phyloP scores from a whole-genome alignment of 148 eudicot species.

The Cornus kousa region DNA sequence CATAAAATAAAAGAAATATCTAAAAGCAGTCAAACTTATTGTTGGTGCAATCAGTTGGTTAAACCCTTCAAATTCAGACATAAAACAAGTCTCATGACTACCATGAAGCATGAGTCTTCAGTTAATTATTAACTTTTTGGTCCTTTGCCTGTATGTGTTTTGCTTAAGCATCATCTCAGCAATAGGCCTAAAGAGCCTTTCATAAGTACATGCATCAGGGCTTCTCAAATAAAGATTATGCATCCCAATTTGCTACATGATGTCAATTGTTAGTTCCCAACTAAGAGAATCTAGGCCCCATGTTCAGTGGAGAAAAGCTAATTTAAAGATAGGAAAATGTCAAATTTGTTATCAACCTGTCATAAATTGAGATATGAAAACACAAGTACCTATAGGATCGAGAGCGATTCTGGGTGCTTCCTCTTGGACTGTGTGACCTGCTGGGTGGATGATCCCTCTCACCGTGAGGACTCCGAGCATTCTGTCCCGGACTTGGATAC shows the following conservation, averaged over 20 bases:
- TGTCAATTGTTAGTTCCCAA: not conserved
- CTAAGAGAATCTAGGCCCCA: not conserved
- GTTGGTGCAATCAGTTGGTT: not conserved
- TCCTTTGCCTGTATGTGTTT: not conserved
- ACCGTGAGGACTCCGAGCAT: conserved; percentile 21
- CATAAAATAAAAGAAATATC: not conserved
- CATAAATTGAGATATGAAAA: not conserved
- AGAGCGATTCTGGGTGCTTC: conserved; percentile 15
- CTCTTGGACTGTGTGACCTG: conserved; percentile 20
- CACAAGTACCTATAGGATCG: conserved; percentile 18
- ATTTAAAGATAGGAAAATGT: not conserved
- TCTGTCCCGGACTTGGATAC: conserved; percentile 35
- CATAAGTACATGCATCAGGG: not conserved
- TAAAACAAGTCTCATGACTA: not conserved
- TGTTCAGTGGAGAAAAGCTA: not conserved
- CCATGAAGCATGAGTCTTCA: not conserved
- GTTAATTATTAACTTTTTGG: not conserved
- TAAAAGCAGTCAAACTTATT: not conserved
- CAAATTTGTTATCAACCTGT: not conserved
- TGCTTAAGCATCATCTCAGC: not conserved
- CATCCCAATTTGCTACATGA: not conserved
- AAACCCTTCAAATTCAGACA: not conserved
- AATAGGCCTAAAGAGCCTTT: not conserved
- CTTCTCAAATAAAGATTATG: not conserved
- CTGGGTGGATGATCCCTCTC: conserved; percentile 10